Evolutionary conservation across 2,329 filamentous ascomycete species (phyloP).

Genomic region (Colletotrichum musae): DNA sequence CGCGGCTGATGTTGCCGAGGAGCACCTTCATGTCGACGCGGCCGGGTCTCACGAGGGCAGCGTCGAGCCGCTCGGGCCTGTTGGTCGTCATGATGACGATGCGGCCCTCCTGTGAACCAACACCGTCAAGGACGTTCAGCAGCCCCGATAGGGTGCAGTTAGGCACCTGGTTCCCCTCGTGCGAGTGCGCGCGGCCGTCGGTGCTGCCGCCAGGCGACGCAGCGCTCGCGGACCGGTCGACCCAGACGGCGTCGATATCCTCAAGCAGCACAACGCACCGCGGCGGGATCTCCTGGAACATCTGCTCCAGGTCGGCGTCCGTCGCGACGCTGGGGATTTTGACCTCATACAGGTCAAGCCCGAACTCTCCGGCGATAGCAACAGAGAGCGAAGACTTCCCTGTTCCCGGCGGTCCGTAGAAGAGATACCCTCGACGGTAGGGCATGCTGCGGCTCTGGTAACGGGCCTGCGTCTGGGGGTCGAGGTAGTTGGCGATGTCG

Average conservation of each 20-base stretch:
- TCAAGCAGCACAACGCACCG: slow-evolving; percentile 69
- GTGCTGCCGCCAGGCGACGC: slow-evolving; percentile 39
- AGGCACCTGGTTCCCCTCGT: slow-evolving; percentile 31
- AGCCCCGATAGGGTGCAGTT: slow-evolving; percentile 73
- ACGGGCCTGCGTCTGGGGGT: slow-evolving; percentile 64
- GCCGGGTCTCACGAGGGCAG: slow-evolving; percentile 75
- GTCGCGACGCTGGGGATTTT: slow-evolving; percentile 64
- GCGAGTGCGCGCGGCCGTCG: slow-evolving; percentile 33
- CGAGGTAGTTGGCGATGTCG: slow-evolving; percentile 68
- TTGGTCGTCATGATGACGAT: slow-evolving; percentile 84
- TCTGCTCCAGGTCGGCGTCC: slow-evolving; percentile 64
- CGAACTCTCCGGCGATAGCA: slow-evolving; percentile 65
- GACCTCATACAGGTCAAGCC: slow-evolving; percentile 65
- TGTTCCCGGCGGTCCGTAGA: slow-evolving; percentile 75
- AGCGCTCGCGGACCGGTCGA: slow-evolving; percentile 43
- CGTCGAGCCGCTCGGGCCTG: slow-evolving; percentile 74
- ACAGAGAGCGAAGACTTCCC: slow-evolving; percentile 72
- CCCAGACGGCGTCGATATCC: slow-evolving; percentile 65
- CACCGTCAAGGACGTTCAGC: slow-evolving; percentile 79
- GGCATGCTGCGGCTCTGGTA: slow-evolving; percentile 72
- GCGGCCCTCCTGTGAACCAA: slow-evolving; percentile 77
- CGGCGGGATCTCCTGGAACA: slow-evolving; percentile 67
- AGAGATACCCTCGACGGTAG: slow-evolving; percentile 69
- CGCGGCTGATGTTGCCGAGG: slow-evolving; percentile 65
- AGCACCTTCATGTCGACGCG: slow-evolving; percentile 75